These are phyloP conservation scores for Tolypocladium inflatum DNA, from an alignment of 2,329 filamentous ascomycete species.

Conservation along the genomic window DNA sequence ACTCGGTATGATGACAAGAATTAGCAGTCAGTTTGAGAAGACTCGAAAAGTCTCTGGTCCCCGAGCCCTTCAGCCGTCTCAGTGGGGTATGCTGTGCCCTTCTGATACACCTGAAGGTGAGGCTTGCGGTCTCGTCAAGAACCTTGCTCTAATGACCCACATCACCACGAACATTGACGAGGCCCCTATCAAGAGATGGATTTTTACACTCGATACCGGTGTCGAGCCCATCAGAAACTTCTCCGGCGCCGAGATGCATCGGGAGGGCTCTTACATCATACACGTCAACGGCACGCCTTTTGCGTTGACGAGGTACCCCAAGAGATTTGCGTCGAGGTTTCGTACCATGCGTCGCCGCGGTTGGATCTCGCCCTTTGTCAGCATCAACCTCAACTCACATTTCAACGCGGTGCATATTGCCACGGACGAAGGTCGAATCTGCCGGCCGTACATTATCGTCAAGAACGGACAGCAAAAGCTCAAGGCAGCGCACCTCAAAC, in stretches of 20 bases:
- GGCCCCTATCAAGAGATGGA: constrained; percentile 74
- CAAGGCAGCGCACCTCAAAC: constrained; percentile 65
- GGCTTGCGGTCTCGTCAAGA: constrained; percentile 95
- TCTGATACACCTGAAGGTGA: constrained; percentile 98
- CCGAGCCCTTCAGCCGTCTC: constrained; percentile 89
- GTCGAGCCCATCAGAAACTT: constrained; percentile 65
- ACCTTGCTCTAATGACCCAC: constrained; percentile 96
- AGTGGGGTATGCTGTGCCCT: constrained; percentile 96
- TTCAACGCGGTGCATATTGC: constrained; percentile 89
- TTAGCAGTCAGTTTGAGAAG: constrained; percentile 98
- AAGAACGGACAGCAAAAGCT: constrained; percentile 80
- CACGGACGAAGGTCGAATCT: constrained; percentile 94
- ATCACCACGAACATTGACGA: constrained; percentile 97
- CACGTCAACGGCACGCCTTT: constrained; percentile 94
- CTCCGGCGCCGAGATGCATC: constrained; percentile 76
- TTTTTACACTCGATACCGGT: constrained; percentile 79
- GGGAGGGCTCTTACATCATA: constrained; percentile 75
- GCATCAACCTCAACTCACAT: constrained; percentile 91
- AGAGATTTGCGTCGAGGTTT: constrained; percentile 77
- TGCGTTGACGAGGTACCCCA: constrained; percentile 76
- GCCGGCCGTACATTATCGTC: constrained; percentile 89
- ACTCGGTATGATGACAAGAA: constrained; percentile 98
- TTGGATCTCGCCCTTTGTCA: constrained; percentile 90
- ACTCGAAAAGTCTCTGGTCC: constrained; percentile 94
- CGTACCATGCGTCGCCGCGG: constrained; percentile 80